phyloP scores from a whole-genome alignment of 2,329 filamentous ascomycete genomes.

The Orbilia blumenaviensis region DNA sequence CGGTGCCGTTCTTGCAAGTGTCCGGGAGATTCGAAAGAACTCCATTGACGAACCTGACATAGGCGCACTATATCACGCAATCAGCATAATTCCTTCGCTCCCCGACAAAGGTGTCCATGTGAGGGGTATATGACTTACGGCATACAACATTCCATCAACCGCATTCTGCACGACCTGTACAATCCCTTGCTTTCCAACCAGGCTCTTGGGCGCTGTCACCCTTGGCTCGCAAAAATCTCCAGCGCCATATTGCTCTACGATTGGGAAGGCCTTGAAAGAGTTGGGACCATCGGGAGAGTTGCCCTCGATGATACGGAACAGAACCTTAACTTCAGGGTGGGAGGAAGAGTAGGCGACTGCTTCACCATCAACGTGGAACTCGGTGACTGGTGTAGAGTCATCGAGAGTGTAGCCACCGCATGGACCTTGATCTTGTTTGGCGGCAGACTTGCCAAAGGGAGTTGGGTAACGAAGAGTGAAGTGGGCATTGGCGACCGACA shows the following conservation, averaged over 20 bases:
- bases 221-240: constrained; percentile 67
- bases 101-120: background rate
- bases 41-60: constrained; percentile 41
- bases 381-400: constrained; percentile 61
- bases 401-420: constrained; percentile 67
- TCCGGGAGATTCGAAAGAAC: constrained; percentile 14
- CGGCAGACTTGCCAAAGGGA: constrained; percentile 66
- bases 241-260: constrained; percentile 67
- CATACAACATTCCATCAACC: constrained; percentile 68
- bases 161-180: constrained; percentile 67
- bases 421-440: constrained; percentile 64
- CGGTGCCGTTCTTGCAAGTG: constrained; percentile 41
- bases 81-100: background rate
- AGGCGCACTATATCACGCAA: constrained; percentile 30
- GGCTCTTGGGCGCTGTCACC: constrained; percentile 65
- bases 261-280: constrained; percentile 65
- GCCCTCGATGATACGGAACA: constrained; percentile 69
- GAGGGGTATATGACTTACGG: constrained; percentile 62
- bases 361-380: constrained; percentile 64
- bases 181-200: constrained; percentile 68
- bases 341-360: constrained; percentile 64
- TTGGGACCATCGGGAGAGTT: constrained; percentile 60
- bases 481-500: constrained; percentile 63
- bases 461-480: constrained; percentile 66
- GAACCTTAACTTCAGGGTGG: constrained; percentile 65